Conservation (phyloP, 768 basidiomycete genomes). For the Stropharia rugosoannulata region DNA sequence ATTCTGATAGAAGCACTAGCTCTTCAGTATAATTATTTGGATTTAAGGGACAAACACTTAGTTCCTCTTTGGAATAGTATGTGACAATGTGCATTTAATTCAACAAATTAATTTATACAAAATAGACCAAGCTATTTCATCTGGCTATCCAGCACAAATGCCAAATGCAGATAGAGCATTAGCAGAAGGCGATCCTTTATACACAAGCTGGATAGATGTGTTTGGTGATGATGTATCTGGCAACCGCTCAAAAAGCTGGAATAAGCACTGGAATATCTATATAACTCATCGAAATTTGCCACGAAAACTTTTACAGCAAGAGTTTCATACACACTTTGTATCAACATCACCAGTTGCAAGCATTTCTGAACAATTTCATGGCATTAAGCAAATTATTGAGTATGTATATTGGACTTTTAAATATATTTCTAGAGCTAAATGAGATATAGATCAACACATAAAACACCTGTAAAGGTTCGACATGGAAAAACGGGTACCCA, state of each 20-base stretch:
- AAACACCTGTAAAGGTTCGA: constrained; percentile 27
- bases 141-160: constrained; percentile 19
- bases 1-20: constrained; percentile 12
- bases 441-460: constrained; percentile 28
- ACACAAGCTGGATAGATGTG: constrained; percentile 28
- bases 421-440: background rate
- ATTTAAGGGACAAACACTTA: constrained; percentile 13
- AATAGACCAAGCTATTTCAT: constrained; percentile 22
- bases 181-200: constrained; percentile 29
- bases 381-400: constrained; percentile 30
- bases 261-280: constrained; percentile 44
- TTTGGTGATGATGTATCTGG: constrained; percentile 45
- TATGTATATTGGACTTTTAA: constrained; percentile 15
- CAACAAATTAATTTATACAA: too few species aligned
- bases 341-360: constrained; percentile 36
- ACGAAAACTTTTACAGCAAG: constrained; percentile 30
- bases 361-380: constrained; percentile 36
- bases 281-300: constrained; percentile 35
- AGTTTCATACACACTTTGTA: constrained; percentile 36
- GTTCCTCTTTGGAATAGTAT: constrained; percentile 21
- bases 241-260: constrained; percentile 43
- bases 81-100: too few species aligned
- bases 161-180: constrained; percentile 30
- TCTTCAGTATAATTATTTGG: constrained; percentile 18
- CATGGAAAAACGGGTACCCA: constrained; percentile 23